These are phyloP conservation scores for Hirsutella minnesotensis DNA, from an alignment of 2,329 filamentous ascomycete genomes.

Conservation along the genomic window DNA sequence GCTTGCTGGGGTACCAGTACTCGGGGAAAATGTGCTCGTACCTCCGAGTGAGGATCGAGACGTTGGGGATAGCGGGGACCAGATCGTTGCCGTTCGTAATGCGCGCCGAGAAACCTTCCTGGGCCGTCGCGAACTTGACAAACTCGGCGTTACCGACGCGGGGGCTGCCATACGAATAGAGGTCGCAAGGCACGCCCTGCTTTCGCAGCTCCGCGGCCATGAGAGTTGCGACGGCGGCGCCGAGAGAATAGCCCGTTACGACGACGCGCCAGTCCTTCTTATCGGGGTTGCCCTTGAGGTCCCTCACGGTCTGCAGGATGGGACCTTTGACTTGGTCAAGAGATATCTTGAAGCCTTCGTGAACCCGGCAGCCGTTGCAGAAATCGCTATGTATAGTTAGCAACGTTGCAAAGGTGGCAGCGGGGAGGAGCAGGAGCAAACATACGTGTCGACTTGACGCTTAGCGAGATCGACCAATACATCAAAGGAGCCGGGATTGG, in stretches of 20 bases:
- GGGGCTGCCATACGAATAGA: conserved; percentile 57
- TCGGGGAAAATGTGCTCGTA: conserved; percentile 57
- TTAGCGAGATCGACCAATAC: conserved; percentile 39
- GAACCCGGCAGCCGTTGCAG: conserved; percentile 33
- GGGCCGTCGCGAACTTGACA: conserved; percentile 35
- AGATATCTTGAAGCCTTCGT: conserved; percentile 44
- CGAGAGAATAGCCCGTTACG: conserved; percentile 55
- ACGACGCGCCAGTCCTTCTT: conserved; percentile 32
- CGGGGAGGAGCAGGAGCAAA: too few relatives aligned
- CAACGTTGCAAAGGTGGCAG: too few relatives aligned
- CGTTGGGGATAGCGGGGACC: conserved; percentile 49
- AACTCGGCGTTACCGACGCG: conserved; percentile 42
- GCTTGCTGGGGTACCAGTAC: conserved; percentile 41
- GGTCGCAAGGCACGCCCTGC: conserved; percentile 31
- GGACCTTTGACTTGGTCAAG: conserved; percentile 39
- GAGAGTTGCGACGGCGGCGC: conserved; percentile 50
- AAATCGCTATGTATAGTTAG: conserved; percentile 12
- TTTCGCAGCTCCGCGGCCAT: conserved; percentile 44
- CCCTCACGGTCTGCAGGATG: conserved; percentile 30
- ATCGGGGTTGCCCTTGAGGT: conserved; percentile 26
- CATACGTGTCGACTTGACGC: too few relatives aligned
- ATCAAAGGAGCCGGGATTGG: conserved; percentile 39
- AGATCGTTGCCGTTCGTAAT: conserved; percentile 57
- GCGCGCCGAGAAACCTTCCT: conserved; percentile 43
- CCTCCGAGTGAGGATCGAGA: conserved; percentile 24